Base-by-base conservation (phyloP, 768 basidiomycete species). In the Pulveroboletus ravenelii region DNA sequence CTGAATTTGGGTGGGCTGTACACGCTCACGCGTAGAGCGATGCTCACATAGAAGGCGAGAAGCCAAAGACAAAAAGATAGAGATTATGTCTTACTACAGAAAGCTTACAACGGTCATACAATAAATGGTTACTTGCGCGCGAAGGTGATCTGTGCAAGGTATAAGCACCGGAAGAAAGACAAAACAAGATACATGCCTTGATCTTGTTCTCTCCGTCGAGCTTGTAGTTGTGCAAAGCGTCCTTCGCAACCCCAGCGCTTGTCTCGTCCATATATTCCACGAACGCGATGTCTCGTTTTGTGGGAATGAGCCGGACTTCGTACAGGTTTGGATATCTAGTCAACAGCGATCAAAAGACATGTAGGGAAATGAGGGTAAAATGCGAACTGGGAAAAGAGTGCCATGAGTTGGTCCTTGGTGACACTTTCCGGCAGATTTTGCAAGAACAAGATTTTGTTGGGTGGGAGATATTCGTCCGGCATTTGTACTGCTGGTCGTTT, bases 381-480 rank as follows among this genome's bases (percentile, higher is more conserved):
- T 6, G 80, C 83, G 54, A 52, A 96, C 92, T 92, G 89, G 52
- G 89, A 86, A 74, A 99, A 98, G 20, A 98, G 76, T 2, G 84
- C 82, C 69, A 87, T 81, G 53, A 99, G 85, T 63, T 89, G 86
- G 47, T 96, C 94, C 65, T 95, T 93, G 48, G 87, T 93, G 57
- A 93, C 93, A 37, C 71, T 86, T 64, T 96, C 93, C 17, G 94
- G 93, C 20, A 99, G 76, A 66, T 97, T 97, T 71, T 99, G 96
- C 57, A 99, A 68, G 80, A 99, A 99, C 45, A 99, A 79, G 70
- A 98, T 95, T 69, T 94, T 93, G 86, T 99, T 99, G 35, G 96
- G 95, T 2, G 96, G 96, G 7, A 99, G 81, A 69, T 97, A 98
- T 69, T 99, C 96, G 85, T 99, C 96, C 36, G 95, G 94, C 93